phyloP scores from a whole-genome alignment of 2,329 filamentous ascomycete species.

The Claviceps paspali region DNA sequence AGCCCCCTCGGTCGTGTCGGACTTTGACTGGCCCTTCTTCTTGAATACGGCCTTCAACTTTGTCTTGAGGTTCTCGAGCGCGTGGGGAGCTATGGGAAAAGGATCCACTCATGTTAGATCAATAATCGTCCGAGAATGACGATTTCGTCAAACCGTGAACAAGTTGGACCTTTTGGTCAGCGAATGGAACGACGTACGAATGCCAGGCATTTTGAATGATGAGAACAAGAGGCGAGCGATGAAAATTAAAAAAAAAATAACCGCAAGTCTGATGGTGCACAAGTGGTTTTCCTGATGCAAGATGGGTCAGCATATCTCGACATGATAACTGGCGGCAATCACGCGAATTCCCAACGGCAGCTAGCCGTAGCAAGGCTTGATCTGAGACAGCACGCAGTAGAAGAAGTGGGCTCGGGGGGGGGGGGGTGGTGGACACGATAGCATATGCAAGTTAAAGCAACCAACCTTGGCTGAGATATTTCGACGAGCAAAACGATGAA shows the following conservation, averaged over 20 bases:
- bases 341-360: too few species aligned
- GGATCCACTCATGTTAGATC: slow-evolving; percentile 1
- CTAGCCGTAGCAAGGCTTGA: too few species aligned
- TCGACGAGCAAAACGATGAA: slow-evolving; percentile 5
- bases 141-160: too few species aligned
- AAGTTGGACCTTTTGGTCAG: too few species aligned
- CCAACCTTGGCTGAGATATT: slow-evolving; percentile 3
- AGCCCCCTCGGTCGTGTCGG: slow-evolving; percentile 13
- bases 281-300: background rate
- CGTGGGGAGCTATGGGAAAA: slow-evolving; percentile 25
- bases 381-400: too few species aligned
- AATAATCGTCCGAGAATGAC: background rate
- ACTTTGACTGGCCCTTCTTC: slow-evolving; percentile 27
- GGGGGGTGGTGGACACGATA: too few species aligned
- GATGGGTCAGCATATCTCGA: background rate
- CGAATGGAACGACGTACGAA: slow-evolving; percentile 28
- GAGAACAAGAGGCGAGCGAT: background rate
- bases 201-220: slow-evolving; percentile 33
- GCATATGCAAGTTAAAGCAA: too few species aligned
- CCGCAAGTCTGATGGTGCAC: background rate
- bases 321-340: background rate
- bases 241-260: background rate
- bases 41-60: slow-evolving; percentile 40
- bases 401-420: too few species aligned
- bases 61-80: slow-evolving; percentile 38